Base-by-base conservation (phyloP, 75 land plant species). In the Azolla pinnata region DNA sequence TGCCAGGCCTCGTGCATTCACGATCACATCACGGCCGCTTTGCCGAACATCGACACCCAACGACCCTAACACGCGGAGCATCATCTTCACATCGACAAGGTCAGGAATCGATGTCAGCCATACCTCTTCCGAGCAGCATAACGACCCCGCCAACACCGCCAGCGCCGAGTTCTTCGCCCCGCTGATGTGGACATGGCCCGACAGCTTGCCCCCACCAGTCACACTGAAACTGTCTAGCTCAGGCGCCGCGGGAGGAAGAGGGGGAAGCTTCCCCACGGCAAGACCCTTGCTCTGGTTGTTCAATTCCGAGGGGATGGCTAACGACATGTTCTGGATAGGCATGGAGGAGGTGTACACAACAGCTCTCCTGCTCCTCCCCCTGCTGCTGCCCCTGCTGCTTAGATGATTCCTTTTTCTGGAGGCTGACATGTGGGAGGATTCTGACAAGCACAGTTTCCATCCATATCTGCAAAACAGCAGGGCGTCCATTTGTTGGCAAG, bases 151-250 rank as follows among this genome's bases (percentile, higher is more conserved):
- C 29, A 85, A 66, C 29, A 85, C 71, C 2, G 85, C 70, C 44
- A 85, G 44, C 7, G 85, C 77, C 8, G 88, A 59, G 61, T 85
- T 85, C 66, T 85, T 85, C 60, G 88, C 81, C 44, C 88, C 88
- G 34, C 75, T 71, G 40, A 81, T 84, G 25, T 35, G 40, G 25
- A 75, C 81, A 45, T 81, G 75, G 14, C 87, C 87, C 25, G 81
- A 77, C 29, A 81, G 73, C 29, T n/a, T 29, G 14, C 49, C 5
- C 2, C 74, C 77, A 20, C 84, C 84, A 38, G 51, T 12, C 48
- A 81, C 57, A 3, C 24, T 52, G 54, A 52, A 52, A 29, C 54
- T 25, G 12, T 52, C 54, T 25, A 17, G 21, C n/a, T 17, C 23
- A 46, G 14, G 17, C 4, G 49, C 4, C 14, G 49, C 21, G 23